Conservation (phyloP, 805 yeast species). For the Isabelozyma rhagii region DNA sequence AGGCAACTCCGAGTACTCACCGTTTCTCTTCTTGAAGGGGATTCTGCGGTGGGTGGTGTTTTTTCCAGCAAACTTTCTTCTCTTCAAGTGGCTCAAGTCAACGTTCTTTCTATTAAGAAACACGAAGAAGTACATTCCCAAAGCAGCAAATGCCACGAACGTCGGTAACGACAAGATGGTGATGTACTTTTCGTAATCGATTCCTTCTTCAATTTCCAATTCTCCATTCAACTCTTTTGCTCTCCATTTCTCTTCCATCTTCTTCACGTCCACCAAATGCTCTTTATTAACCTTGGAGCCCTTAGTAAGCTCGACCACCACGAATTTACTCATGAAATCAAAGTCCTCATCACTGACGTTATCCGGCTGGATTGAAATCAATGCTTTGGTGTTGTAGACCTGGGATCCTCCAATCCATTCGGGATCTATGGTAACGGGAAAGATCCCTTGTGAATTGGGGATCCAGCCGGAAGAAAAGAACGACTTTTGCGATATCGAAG, state of each 20-base stretch:
- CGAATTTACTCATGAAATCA: slow-evolving; percentile 40
- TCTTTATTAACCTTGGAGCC: slow-evolving; percentile 55
- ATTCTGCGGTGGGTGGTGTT: slow-evolving; percentile 28
- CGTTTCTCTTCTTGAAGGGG: slow-evolving; percentile 19
- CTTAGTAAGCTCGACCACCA: slow-evolving; percentile 46
- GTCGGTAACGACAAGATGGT: slow-evolving; percentile 69
- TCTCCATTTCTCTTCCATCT: slow-evolving; percentile 28
- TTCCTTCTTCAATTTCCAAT: slow-evolving; percentile 39
- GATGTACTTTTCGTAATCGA: slow-evolving; percentile 56
- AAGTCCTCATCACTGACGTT: slow-evolving; percentile 64
- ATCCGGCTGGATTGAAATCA: slow-evolving; percentile 74
- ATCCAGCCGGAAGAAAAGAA: slow-evolving; percentile 77
- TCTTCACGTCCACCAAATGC: slow-evolving; percentile 40
- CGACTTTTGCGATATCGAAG: slow-evolving; percentile 31
- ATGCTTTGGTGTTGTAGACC: slow-evolving; percentile 52
- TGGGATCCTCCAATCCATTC: slow-evolving; percentile 53
- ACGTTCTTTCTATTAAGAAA: slow-evolving; percentile 43
- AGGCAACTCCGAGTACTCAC: slow-evolving; percentile 29
- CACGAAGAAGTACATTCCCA: slow-evolving; percentile 64
- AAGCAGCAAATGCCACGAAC: slow-evolving; percentile 54
- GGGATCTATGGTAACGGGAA: slow-evolving; percentile 56
- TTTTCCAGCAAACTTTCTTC: slow-evolving; percentile 24
- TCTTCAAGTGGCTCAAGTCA: slow-evolving; percentile 40
- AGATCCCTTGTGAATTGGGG: slow-evolving; percentile 54
- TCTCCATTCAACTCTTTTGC: slow-evolving; percentile 17